Evolutionary conservation across 495 filamentous ascomycete species (phyloP), one percentile per base, ranked within the genome.

Genomic region (Pseudomonodictys pantanalensis): DNA sequence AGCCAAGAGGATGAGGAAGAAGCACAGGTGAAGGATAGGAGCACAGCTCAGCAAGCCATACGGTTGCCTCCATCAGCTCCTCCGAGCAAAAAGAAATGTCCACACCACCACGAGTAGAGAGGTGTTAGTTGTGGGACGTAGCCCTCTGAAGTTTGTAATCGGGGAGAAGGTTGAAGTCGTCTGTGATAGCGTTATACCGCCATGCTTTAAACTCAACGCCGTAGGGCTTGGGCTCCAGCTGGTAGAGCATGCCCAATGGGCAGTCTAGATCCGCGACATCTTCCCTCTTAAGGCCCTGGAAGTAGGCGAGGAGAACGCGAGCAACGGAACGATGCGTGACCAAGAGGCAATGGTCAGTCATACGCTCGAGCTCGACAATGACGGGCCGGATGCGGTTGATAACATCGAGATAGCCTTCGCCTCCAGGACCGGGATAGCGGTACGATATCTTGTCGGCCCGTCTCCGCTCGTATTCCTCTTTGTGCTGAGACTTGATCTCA

Each of bases 171-270:
- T 95, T 85, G 65, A 98, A 98, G 84, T 85, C 89, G 48, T 86
- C 85, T 20, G 67, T 81, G 20, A 77, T 75, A 32, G 85, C 76
- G 67, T 97, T 89, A 75, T 96, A 97, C 46, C 82, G 80, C 75
- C 95, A 97, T 0, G 91, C 92, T 70, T 90, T 90, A 72, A 97
- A 97, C 45, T 95, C 93, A 55, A 96, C 92, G 0, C 93, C 93
- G 66, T 98, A 98, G 2, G 93, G 93, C 78, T 96, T 97, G 33
- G 93, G 93, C 70, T 98, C 92, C 48, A 98, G 83, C 67, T 89
- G 87, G 69, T 96, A 97, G 22, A 97, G 76, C 71, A 92, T 88
- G 9, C 93, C 93, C 48, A 98, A 76, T 4, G 93, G 93, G 35
- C 96, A 88, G 67, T 97, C 92, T 39, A 98, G 77, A 59, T 92